Percentiles rank a stretch among this genome's conserved stretches.
Conservation (phyloP, 208 protist species). For the Endotrypanum monterogeii region DNA sequence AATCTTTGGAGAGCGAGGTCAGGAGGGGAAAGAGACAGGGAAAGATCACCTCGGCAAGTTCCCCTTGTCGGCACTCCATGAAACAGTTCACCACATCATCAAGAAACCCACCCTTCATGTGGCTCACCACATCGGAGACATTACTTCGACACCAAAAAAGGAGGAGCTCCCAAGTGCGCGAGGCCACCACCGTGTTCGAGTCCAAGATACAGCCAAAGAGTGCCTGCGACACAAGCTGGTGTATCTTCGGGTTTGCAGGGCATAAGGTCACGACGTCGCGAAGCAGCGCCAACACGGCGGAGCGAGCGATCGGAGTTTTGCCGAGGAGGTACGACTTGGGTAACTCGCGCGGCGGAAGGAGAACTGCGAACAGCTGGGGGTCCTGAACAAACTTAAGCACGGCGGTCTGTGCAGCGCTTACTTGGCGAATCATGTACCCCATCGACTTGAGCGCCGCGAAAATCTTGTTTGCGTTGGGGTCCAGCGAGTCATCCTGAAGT, state of each 20-base stretch:
- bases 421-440: constrained; percentile 82
- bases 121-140: constrained; percentile 44
- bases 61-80: constrained; percentile 54
- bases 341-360: constrained; percentile 44
- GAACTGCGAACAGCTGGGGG: constrained; percentile 27
- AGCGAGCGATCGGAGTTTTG: constrained; percentile 73
- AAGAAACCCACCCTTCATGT: constrained; percentile 68
- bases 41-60: constrained; percentile 78
- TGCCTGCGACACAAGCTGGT: constrained; percentile 57
- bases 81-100: constrained; percentile 78
- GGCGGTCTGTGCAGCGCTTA: constrained; percentile 51
- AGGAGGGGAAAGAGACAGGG: constrained; percentile 81
- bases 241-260: constrained; percentile 52
- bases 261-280: constrained; percentile 72
- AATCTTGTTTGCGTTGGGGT: constrained; percentile 60
- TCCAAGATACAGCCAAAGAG: constrained; percentile 57
- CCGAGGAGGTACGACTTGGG: constrained; percentile 39
- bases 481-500: constrained; percentile 72
- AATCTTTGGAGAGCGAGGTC: constrained; percentile 74
- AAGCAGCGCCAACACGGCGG: constrained; percentile 73
- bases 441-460: constrained; percentile 69
- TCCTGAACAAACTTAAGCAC: constrained; percentile 73
- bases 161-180: constrained; percentile 79
- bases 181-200: constrained; percentile 44
- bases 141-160: constrained; percentile 73